Evolutionary conservation across 2,329 filamentous ascomycete genomes (phyloP).

Genomic region (Botryotinia convoluta): DNA sequence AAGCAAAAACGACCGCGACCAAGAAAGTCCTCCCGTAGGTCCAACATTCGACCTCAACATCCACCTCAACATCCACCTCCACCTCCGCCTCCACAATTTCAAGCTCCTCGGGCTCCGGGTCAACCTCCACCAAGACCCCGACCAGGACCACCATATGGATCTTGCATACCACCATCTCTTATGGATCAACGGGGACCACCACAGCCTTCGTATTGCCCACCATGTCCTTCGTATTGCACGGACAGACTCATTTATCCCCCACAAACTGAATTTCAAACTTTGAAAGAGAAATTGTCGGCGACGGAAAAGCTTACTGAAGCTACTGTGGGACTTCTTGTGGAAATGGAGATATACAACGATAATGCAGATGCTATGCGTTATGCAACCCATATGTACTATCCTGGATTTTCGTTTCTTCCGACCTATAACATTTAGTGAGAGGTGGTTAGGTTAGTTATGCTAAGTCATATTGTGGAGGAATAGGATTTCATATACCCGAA

Average conservation of each 20-base stretch:
- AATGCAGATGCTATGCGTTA: not conserved
- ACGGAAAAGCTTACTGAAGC: not conserved
- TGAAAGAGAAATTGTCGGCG: not conserved
- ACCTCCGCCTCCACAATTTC: not conserved
- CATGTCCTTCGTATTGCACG: not conserved
- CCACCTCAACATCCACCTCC: not conserved
- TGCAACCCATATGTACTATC: too few relatives aligned
- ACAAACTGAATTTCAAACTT: not conserved
- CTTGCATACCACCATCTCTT: too few relatives aligned
- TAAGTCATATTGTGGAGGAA: not conserved
- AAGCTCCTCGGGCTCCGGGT: not conserved
- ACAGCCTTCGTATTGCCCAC: not conserved
- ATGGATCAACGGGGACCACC: not conserved
- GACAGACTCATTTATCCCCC: not conserved
- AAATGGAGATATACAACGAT: not conserved
- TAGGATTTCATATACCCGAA: not conserved
- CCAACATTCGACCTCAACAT: not conserved
- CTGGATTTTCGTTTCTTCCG: not conserved
- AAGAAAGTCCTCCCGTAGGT: not conserved
- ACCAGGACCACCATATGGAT: not conserved
- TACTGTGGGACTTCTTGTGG: not conserved
- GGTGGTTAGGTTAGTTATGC: not conserved
- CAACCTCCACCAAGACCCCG: not conserved
- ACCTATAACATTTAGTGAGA: not conserved
- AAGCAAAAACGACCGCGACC: not conserved